A percentile compares a stretch with the other conserved stretches of the same genome.
Conservation (phyloP, 73 alveolate species). For the Breviolum minutum region DNA sequence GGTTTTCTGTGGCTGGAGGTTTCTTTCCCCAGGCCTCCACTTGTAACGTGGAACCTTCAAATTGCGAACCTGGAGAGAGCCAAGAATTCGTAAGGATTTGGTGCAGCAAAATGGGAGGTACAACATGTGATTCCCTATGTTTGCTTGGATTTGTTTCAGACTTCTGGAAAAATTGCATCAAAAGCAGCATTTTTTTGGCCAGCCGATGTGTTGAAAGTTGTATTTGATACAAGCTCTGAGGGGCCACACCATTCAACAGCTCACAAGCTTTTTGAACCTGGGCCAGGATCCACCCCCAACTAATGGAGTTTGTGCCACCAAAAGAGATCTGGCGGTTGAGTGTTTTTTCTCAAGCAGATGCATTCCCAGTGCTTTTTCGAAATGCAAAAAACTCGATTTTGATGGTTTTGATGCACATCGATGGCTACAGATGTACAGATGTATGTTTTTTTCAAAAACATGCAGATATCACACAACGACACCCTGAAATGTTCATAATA, state of each 20-base stretch:
- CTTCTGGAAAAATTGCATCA: no score
- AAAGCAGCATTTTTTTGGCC: not conserved
- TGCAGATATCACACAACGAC: not conserved
- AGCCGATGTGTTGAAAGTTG: not conserved
- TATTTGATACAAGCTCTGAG: not conserved
- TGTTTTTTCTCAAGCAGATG: no score
- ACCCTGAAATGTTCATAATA: no score
- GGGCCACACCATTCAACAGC: not conserved
- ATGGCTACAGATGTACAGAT: no score
- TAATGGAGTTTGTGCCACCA: no score
- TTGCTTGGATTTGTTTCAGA: no score
- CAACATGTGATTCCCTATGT: not conserved
- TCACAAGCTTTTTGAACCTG: not conserved
- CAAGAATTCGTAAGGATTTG: not conserved
- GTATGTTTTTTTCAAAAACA: no score
- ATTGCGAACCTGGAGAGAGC: not conserved
- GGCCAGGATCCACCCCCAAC: not conserved
- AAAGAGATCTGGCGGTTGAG: no score
- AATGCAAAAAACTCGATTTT: no score
- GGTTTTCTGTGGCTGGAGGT: not conserved
- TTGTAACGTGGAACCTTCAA: not conserved
- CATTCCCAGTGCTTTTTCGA: no score
- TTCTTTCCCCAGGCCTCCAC: slow-evolving; percentile 2
- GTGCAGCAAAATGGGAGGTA: not conserved
- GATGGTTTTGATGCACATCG: no score